These are phyloP conservation scores for Heliosperma pusillum DNA, from an alignment of 148 eudicot species.

Conservation along the genomic window DNA sequence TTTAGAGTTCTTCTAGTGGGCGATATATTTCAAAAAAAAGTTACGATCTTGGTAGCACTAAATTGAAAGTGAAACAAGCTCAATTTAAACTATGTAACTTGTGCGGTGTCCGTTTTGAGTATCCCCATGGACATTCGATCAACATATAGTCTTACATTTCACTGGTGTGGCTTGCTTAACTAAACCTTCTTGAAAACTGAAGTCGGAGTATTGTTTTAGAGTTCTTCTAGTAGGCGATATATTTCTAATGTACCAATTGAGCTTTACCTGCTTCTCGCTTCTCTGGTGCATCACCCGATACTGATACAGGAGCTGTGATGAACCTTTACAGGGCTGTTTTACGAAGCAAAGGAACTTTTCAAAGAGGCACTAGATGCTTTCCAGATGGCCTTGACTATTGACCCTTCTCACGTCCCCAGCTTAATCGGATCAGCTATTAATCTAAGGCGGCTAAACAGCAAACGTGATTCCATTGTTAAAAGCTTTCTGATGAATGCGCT, in stretches of 20 bases:
- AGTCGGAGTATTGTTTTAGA: background rate
- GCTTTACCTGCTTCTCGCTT: background rate
- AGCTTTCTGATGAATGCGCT: slow-evolving; percentile 67
- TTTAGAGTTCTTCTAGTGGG: too few relatives aligned
- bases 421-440: slow-evolving; percentile 60
- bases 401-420: slow-evolving; percentile 65
- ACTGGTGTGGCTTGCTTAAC: background rate
- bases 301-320: background rate
- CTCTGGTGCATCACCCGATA: background rate
- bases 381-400: slow-evolving; percentile 52
- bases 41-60: too few relatives aligned
- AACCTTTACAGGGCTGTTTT: slow-evolving; percentile 50
- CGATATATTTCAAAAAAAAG: too few relatives aligned
- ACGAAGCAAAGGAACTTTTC: slow-evolving; percentile 62
- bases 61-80: too few relatives aligned
- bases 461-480: slow-evolving; percentile 34
- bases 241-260: background rate
- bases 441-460: slow-evolving; percentile 41
- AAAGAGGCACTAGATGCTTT: slow-evolving; percentile 63
- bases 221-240: background rate
- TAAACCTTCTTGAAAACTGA: background rate
- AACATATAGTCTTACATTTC: too few relatives aligned
- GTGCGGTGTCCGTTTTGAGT: too few relatives aligned
- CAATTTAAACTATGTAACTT: too few relatives aligned
- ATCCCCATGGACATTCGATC: too few relatives aligned